Base-by-base conservation (phyloP, 192 early-diverging fungal species). In the Coemansia sp. region DNA sequence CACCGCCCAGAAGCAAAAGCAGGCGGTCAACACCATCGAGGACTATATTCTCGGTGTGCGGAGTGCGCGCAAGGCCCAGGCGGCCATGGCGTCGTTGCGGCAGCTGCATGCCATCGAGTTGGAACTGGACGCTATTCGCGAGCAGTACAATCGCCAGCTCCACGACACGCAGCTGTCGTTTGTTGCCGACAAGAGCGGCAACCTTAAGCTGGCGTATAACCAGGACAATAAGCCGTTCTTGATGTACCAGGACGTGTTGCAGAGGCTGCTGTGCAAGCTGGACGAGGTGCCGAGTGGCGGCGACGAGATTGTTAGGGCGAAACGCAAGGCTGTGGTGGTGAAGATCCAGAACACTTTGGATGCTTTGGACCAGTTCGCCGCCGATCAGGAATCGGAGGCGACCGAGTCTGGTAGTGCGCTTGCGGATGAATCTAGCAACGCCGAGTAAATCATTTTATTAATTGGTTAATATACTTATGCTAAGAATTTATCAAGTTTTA, bases 141-240 rank as follows among this genome's bases (percentile, higher is more conserved):
- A 56, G n/a, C 63, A 75, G 61, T 81, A 81, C 51, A 75, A 71
- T 63, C 51, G 39, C 33, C 73, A 70, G 39, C 51, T 81, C 11
- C 67, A 42, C 29, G 74, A 81, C 57, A 75, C 74, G 9, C 78
- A 81, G 64, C 50, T 81, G 51, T 75, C 78, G 27, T 81, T 81
- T 73, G 70, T 81, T 0, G 72, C 78, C 0, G 78, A 81, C 63
- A 75, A 73, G 59, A 54, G 66, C n/a, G 78, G 78, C 10, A 48
- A 69, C 14, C 62, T 81, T 50, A 69, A 56, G 17, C 64, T 81
- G 44, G 78, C 78, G 1, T 74, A 75, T 36, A 73, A 81, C 64
- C 24, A 67, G 19, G 57, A 36, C 14, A 81, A 81, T 62, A 46
- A 57, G 13, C 59, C 61, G 9, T 81, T 81, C 60, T 70, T 72